These are phyloP conservation scores for Omphalotus guepiniiformis DNA, from an alignment of 768 basidiomycete genomes.

Conservation along the genomic window DNA sequence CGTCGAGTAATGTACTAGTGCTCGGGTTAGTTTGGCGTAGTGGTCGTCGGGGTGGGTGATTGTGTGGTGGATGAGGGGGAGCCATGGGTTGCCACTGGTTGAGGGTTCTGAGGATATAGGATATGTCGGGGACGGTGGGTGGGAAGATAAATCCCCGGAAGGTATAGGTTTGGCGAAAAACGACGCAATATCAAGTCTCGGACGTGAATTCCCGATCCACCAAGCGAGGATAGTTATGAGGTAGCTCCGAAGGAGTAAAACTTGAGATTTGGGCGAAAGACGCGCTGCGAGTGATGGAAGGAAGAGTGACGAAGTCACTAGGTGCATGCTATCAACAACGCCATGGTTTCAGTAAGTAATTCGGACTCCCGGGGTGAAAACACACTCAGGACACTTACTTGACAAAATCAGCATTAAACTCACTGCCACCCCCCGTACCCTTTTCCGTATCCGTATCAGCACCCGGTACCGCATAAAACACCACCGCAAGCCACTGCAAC, in stretches of 20 bases:
- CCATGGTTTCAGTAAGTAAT: conserved; percentile 6
- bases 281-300: conserved; percentile 35
- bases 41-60: conserved; percentile 48
- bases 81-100: conserved; percentile 37
- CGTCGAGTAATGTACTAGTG: conserved; percentile 37
- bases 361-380: neutral
- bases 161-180: conserved; percentile 27
- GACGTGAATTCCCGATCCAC: conserved; percentile 42
- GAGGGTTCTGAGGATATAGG: conserved; percentile 22
- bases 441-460: conserved; percentile 25
- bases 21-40: conserved; percentile 39
- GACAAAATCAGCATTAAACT: conserved; percentile 49
- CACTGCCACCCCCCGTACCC: no score
- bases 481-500: conserved; percentile 40
- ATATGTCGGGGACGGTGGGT: conserved; percentile 11
- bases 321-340: conserved; percentile 38
- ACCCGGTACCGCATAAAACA: conserved; percentile 41
- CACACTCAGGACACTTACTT: conserved; percentile 36
- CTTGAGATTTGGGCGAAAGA: conserved; percentile 33
- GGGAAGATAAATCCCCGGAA: neutral
- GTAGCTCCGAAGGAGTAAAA: conserved; percentile 46
- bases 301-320: conserved; percentile 58
- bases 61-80: conserved; percentile 34
- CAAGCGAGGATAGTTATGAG: conserved; percentile 43
- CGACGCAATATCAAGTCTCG: conserved; percentile 28